phyloP scores from a whole-genome alignment of 2,329 filamentous ascomycete genomes.

The Aureobasidium vineae region DNA sequence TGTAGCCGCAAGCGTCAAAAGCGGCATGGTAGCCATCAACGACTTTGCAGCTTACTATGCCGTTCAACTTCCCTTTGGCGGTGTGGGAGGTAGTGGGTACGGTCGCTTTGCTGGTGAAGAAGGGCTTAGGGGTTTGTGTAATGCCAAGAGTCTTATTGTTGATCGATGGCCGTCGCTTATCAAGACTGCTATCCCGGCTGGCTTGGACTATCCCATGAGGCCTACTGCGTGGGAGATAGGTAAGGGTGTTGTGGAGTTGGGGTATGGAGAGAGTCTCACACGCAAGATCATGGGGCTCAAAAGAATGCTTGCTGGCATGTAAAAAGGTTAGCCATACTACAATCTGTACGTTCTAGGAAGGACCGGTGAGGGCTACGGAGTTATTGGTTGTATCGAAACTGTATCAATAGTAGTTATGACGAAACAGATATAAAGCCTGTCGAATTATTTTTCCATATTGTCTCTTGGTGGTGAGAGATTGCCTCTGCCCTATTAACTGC shows the following conservation, averaged over 20 bases:
- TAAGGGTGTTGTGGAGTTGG: conserved; percentile 49
- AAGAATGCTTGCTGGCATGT: conserved; percentile 34
- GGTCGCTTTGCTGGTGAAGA: conserved; percentile 91
- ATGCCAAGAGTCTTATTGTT: conserved; percentile 79
- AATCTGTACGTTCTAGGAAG: too few relatives aligned
- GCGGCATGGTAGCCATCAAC: conserved; percentile 92
- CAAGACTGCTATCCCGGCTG: conserved; percentile 74
- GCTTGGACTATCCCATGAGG: conserved; percentile 75
- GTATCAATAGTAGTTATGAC: too few relatives aligned
- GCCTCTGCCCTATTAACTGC: too few relatives aligned
- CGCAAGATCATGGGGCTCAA: conserved; percentile 44
- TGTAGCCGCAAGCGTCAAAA: conserved; percentile 67
- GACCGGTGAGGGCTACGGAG: too few relatives aligned
- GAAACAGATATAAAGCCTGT: too few relatives aligned
- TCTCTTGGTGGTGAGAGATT: too few relatives aligned
- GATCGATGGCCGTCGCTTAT: conserved; percentile 62
- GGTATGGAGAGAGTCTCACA: conserved; percentile 46
- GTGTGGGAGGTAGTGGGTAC: conserved; percentile 82
- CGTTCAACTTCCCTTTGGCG: conserved; percentile 91
- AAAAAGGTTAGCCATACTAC: not conserved
- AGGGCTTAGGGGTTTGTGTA: conserved; percentile 79
- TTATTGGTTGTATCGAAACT: too few relatives aligned
- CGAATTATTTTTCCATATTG: too few relatives aligned
- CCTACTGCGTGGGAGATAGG: conserved; percentile 44
- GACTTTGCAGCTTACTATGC: conserved; percentile 95